phyloP scores from a whole-genome alignment of 805 yeast genomes.

The Saturnispora quitensis region DNA sequence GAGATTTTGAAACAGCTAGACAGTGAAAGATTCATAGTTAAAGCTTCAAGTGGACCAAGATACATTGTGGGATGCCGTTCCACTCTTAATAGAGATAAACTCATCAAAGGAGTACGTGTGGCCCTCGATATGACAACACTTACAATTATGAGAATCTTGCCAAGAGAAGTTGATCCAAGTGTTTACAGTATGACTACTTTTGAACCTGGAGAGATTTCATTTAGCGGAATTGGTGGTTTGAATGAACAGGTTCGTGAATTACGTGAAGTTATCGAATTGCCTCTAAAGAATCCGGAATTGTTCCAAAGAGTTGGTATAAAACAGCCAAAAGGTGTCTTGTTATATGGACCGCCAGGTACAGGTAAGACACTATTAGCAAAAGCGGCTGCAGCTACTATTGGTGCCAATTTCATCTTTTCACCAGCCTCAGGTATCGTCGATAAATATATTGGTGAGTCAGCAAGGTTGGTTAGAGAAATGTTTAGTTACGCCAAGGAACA shows the following conservation, averaged over 20 bases:
- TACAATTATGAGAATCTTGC: slow-evolving; percentile 94
- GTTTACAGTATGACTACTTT: slow-evolving; percentile 97
- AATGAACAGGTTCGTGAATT: slow-evolving; percentile 92
- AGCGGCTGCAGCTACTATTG: slow-evolving; percentile 94
- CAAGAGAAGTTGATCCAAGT: slow-evolving; percentile 96
- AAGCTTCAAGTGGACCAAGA: slow-evolving; percentile 95
- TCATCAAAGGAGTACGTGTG: slow-evolving; percentile 92
- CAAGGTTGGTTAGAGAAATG: slow-evolving; percentile 89
- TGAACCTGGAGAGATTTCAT: slow-evolving; percentile 95
- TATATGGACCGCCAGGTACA: slow-evolving; percentile 98
- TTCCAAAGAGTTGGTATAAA: slow-evolving; percentile 94
- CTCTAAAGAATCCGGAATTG: slow-evolving; percentile 93
- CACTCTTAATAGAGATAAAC: slow-evolving; percentile 71
- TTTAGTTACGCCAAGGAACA: slow-evolving; percentile 96
- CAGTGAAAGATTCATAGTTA: slow-evolving; percentile 89
- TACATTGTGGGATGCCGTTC: slow-evolving; percentile 96
- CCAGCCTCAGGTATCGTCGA: slow-evolving; percentile 98
- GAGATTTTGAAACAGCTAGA: slow-evolving; percentile 93
- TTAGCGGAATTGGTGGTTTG: slow-evolving; percentile 92
- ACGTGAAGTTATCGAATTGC: slow-evolving; percentile 95
- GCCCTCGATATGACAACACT: slow-evolving; percentile 96
- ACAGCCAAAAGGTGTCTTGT: slow-evolving; percentile 93
- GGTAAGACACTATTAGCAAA: slow-evolving; percentile 98
- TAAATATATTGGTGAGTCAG: slow-evolving; percentile 93
- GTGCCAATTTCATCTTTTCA: slow-evolving; percentile 87